Conservation (phyloP, 257 asterid genomes). For the Solanum tarijense region DNA sequence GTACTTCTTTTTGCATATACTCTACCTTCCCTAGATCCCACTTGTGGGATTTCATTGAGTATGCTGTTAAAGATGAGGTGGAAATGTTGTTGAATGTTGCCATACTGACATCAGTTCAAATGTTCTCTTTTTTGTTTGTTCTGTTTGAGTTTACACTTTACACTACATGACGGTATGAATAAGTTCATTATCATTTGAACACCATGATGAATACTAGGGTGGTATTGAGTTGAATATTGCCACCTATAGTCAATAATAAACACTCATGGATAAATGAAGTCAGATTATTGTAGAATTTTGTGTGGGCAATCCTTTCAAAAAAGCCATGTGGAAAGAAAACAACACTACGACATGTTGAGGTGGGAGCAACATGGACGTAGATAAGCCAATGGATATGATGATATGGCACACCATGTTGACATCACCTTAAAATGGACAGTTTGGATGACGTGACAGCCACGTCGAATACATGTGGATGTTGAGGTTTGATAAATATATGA, state of each 20-base stretch:
- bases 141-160: background rate
- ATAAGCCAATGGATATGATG: background rate
- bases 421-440: background rate
- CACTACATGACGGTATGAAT: background rate
- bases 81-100: background rate
- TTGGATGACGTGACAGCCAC: background rate
- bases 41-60: background rate
- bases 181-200: background rate
- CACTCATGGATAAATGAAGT: background rate
- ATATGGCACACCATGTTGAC: background rate
- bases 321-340: background rate
- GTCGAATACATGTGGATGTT: background rate
- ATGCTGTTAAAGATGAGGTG: background rate
- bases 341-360: background rate
- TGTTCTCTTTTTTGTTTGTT: background rate
- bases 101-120: background rate
- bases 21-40: background rate
- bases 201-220: background rate
- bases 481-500: background rate
- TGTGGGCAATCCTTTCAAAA: background rate
- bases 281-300: background rate
- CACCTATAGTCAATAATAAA: background rate
- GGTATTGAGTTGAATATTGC: background rate
- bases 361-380: background rate
- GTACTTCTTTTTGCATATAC: background rate